These are phyloP conservation scores for Angomonas deanei DNA, from an alignment of 208 protist species.

Conservation along the genomic window DNA sequence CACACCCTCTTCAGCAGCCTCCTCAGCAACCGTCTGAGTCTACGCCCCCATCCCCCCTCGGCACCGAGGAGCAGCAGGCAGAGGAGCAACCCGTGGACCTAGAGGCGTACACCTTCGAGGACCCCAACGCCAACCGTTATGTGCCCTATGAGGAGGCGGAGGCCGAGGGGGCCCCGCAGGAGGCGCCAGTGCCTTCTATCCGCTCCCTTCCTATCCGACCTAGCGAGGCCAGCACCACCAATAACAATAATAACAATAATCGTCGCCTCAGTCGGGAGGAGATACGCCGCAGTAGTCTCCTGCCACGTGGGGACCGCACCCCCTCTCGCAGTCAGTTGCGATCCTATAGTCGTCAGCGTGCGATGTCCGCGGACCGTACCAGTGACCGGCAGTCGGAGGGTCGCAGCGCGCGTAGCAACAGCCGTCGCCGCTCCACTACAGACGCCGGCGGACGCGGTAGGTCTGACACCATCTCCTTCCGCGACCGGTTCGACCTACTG, in stretches of 20 bases:
- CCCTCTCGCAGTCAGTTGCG: slow-evolving; percentile 45
- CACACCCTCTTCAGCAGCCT: slow-evolving; percentile 37
- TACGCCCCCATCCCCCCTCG: not conserved
- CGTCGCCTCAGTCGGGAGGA: slow-evolving; percentile 4
- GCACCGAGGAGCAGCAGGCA: slow-evolving; percentile 11
- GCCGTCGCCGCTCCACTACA: not conserved
- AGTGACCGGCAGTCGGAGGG: not conserved
- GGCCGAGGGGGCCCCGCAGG: slow-evolving; percentile 1
- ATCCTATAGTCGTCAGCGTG: slow-evolving; percentile 24
- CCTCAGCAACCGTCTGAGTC: slow-evolving; percentile 36
- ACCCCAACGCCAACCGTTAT: not conserved
- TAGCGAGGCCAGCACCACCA: not conserved
- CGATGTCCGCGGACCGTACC: not conserved
- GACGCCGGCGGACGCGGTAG: not conserved
- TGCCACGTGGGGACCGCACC: slow-evolving; percentile 26
- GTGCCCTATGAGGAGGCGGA: not conserved
- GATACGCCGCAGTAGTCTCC: slow-evolving; percentile 17
- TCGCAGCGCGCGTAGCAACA: not conserved
- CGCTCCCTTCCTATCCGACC: not conserved
- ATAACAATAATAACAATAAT: not conserved
- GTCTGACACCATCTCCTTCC: slow-evolving; percentile 12
- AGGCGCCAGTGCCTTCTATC: not conserved
- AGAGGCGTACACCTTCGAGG: not conserved
- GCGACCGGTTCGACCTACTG: slow-evolving; percentile 42
- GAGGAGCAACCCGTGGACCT: not conserved